Percentiles rank a stretch among this genome's conserved stretches.
Evolutionary conservation across 1,284 basidiomycete species (phyloP).

Genomic region (Marasmius tenuissimus): DNA sequence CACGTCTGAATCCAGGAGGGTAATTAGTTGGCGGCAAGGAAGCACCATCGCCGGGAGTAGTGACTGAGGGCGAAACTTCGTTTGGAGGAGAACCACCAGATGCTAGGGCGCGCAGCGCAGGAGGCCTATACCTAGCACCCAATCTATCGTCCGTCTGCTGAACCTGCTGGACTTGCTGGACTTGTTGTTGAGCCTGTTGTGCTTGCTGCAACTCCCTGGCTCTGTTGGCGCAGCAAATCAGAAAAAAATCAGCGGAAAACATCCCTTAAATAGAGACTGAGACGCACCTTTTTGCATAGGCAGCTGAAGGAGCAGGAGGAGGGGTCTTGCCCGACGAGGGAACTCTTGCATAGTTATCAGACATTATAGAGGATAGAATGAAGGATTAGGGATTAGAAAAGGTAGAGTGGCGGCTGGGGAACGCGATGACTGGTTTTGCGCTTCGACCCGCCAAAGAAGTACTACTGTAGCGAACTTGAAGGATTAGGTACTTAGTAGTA

Average conservation of each 20-base stretch:
- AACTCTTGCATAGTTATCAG: constrained; percentile 80
- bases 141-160: constrained; percentile 69
- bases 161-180: background rate
- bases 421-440: constrained; percentile 23
- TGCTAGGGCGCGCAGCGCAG: constrained; percentile 72
- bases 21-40: constrained; percentile 67
- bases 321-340: constrained; percentile 81
- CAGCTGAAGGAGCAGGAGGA: constrained; percentile 86
- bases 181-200: background rate
- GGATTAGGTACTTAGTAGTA: constrained; percentile 12
- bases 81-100: constrained; percentile 72
- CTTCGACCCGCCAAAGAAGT: constrained; percentile 31
- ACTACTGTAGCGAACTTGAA: constrained; percentile 28
- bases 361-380: constrained; percentile 75
- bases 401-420: constrained; percentile 28
- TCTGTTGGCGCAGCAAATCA: constrained; percentile 37
- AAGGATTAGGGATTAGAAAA: constrained; percentile 84
- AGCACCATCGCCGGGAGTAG: constrained; percentile 56
- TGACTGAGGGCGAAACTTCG: constrained; percentile 54
- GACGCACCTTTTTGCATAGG: constrained; percentile 79
- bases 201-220: constrained; percentile 62
- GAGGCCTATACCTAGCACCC: constrained; percentile 69
- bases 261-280: constrained; percentile 7
- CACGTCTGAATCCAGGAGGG: constrained; percentile 79
- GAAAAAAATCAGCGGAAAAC: constrained; percentile 15